Percentiles rank a stretch among this genome's conserved stretches.
phyloP scores from a whole-genome alignment of 805 yeast species.

The Wilhelminamyces savonicus region DNA sequence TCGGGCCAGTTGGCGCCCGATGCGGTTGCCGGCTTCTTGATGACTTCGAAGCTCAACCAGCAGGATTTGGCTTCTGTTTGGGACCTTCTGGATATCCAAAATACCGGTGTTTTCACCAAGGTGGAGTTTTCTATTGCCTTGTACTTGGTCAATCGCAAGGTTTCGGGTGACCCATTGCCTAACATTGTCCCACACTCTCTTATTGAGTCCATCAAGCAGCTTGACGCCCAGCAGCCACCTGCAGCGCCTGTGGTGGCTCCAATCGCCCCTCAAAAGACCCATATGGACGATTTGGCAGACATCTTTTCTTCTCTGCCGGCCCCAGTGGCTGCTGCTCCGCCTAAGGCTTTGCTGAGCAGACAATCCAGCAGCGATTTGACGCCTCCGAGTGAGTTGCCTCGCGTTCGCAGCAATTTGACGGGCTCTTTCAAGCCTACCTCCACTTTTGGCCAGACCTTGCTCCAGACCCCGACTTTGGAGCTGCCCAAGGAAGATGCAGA shows the following conservation, averaged over 20 bases:
- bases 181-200: conserved; percentile 67
- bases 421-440: conserved; percentile 74
- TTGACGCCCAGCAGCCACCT: conserved; percentile 5
- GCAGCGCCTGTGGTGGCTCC: conserved; percentile 1
- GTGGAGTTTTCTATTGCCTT: conserved; percentile 90
- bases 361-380: conserved; percentile 30
- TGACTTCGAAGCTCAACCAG: conserved; percentile 81
- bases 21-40: conserved; percentile 82
- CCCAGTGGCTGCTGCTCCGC: conserved; percentile 5
- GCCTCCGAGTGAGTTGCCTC: conserved; percentile 21
- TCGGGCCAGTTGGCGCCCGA: conserved; percentile 63
- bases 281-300: conserved; percentile 58
- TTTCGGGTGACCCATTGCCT: conserved; percentile 76
- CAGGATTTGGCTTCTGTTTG: conserved; percentile 83
- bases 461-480: conserved; percentile 17
- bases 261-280: conserved; percentile 22
- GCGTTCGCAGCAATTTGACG: conserved; percentile 25
- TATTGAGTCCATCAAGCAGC: conserved; percentile 23
- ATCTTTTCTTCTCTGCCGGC: conserved; percentile 25
- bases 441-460: conserved; percentile 72
- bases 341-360: conserved; percentile 15
- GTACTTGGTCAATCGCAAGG: conserved; percentile 81
- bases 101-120: conserved; percentile 73
- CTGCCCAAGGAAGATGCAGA: conserved; percentile 12
- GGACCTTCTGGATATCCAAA: conserved; percentile 90